Base-by-base conservation (phyloP, 2,329 filamentous ascomycete genomes). In the Plectosphaerella cucumerina region DNA sequence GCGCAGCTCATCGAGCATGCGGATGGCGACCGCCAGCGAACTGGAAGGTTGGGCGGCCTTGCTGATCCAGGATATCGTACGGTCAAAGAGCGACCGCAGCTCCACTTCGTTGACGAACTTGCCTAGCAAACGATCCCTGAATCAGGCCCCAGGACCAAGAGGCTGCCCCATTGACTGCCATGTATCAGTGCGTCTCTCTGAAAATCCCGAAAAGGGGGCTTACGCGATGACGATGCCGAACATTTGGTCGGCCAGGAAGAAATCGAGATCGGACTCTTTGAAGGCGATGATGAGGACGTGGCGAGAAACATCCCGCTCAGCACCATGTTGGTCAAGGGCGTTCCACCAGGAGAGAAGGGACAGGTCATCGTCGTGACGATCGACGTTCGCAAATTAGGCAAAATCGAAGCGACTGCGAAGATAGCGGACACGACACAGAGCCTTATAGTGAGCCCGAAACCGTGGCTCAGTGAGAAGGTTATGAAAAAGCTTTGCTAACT, bases 221-320 rank as follows among this genome's bases (percentile, higher is more conserved):
- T 88, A 96, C 89, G 93, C 92, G 76, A 97, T 93, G 55, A 91
- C 88, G 17, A 93, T 97, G 48, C 93, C 92, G 69, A 96, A 21
- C 96, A 86, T 61, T 97, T 97, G n/a, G 93, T 97, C 50, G 97
- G 85, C 48, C n/a, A n/a, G n/a, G n/a, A n/a, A n/a, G n/a, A n/a
- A n/a, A n/a, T n/a, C n/a, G n/a, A n/a, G n/a, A n/a, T n/a, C n/a
- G n/a, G n/a, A n/a, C n/a, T n/a, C n/a, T n/a, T n/a, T n/a, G n/a
- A n/a, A n/a, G n/a, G n/a, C n/a, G n/a, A n/a, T n/a, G n/a, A n/a
- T n/a, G n/a, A n/a, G n/a, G n/a, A n/a, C n/a, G n/a, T n/a, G n/a
- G n/a, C n/a, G n/a, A n/a, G n/a, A n/a, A n/a, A n/a, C n/a, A n/a
- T n/a, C n/a, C n/a, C n/a, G n/a, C n/a, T n/a, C n/a, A n/a, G n/a